Percentiles rank a stretch among this genome's conserved stretches.
These are phyloP conservation scores for Stenocarpella maydis DNA, from an alignment of 2,329 filamentous ascomycete genomes.

Conservation along the genomic window DNA sequence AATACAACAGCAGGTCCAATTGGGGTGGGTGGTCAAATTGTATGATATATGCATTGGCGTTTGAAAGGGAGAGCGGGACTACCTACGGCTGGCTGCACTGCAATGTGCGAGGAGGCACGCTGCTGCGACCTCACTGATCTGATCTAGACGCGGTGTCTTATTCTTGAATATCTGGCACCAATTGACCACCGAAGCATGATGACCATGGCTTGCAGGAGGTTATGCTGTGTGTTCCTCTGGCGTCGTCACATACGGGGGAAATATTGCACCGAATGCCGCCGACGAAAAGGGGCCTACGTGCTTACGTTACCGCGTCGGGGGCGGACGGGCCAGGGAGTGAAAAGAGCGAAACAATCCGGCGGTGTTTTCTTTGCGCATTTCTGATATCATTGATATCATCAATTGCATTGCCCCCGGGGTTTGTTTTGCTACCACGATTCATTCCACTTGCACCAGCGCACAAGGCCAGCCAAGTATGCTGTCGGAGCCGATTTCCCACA, in stretches of 20 bases:
- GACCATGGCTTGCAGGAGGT: background rate
- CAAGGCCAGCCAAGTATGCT: slow-evolving; percentile 2
- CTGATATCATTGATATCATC: slow-evolving; percentile 5
- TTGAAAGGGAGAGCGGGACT: slow-evolving; percentile 3
- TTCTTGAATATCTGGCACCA: background rate
- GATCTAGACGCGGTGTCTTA: background rate
- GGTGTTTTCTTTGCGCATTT: slow-evolving; percentile 1
- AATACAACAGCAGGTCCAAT: slow-evolving; percentile 4
- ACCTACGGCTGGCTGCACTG: background rate
- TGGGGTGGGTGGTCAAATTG: background rate
- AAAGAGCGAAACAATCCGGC: background rate
- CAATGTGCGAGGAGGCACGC: background rate
- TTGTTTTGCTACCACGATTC: background rate
- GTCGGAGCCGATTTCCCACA: background rate
- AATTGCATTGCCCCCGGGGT: background rate
- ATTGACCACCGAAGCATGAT: background rate
- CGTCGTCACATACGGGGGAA: background rate
- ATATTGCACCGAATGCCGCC: slow-evolving; percentile 10
- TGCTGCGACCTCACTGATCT: background rate
- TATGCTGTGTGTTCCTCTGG: background rate
- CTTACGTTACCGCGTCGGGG: background rate
- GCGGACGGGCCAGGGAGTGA: background rate
- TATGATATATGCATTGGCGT: slow-evolving; percentile 3
- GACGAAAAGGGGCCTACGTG: background rate
- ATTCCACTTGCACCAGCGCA: too few relatives aligned